These are phyloP conservation scores for Salmacisia buchloeana DNA, from an alignment of 1,284 basidiomycete genomes.

Conservation along the genomic window DNA sequence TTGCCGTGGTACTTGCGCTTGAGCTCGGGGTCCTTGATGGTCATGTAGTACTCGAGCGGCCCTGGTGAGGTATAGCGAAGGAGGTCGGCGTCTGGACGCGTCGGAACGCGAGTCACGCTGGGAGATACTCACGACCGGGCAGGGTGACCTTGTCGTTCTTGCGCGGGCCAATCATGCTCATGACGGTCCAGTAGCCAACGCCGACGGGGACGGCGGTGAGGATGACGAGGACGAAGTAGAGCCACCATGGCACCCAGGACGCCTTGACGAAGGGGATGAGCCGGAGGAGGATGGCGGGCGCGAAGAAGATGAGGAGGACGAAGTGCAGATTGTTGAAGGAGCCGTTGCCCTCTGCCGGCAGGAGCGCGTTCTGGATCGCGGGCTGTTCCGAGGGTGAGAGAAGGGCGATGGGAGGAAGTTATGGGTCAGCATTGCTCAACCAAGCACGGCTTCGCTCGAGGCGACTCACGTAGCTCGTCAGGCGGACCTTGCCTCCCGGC, in stretches of 20 bases:
- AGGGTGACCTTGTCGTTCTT: slow-evolving; percentile 79
- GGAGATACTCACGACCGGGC: slow-evolving; percentile 57
- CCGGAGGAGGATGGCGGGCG: slow-evolving; percentile 44
- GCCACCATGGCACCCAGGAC: slow-evolving; percentile 44
- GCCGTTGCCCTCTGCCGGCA: slow-evolving; percentile 51
- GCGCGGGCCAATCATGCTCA: slow-evolving; percentile 73
- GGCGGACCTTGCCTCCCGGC: slow-evolving; percentile 47
- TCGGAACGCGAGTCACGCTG: not conserved
- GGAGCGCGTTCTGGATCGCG: slow-evolving; percentile 42
- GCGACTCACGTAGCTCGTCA: slow-evolving; percentile 39
- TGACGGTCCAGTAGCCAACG: slow-evolving; percentile 82
- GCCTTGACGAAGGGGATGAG: slow-evolving; percentile 47
- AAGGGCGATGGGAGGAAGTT: not conserved
- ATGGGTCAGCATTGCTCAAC: not conserved
- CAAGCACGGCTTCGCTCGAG: not conserved
- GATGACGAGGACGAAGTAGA: slow-evolving; percentile 58
- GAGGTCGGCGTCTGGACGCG: not conserved
- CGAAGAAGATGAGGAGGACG: slow-evolving; percentile 57
- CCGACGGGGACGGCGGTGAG: slow-evolving; percentile 72
- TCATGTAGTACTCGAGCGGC: slow-evolving; percentile 77
- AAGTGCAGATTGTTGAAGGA: slow-evolving; percentile 60
- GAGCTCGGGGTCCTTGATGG: slow-evolving; percentile 76
- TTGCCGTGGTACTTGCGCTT: slow-evolving; percentile 67
- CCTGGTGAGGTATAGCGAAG: slow-evolving; percentile 4
- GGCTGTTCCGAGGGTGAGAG: slow-evolving; percentile 14